Evolutionary conservation across 306 rosid genomes (phyloP).

Genomic region (Medicago lupulina): DNA sequence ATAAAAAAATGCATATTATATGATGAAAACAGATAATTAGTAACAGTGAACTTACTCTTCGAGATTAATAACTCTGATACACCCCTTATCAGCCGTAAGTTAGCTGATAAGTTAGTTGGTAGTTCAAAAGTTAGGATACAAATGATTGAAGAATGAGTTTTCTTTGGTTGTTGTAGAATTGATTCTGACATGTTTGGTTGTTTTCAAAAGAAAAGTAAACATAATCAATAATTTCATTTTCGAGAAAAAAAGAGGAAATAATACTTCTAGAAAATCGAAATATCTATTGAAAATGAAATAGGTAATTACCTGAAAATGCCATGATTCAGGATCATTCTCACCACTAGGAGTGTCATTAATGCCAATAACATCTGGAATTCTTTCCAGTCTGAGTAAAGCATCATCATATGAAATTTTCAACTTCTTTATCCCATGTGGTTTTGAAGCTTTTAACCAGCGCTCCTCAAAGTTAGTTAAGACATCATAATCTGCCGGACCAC

Average conservation of each 20-base stretch:
- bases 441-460: slow-evolving; percentile 93
- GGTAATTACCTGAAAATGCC: slow-evolving; percentile 90
- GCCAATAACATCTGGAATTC: slow-evolving; percentile 84
- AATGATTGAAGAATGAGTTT: too few species aligned
- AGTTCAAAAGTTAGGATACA: too few species aligned
- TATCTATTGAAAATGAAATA: slow-evolving; percentile 20
- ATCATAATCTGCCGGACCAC: slow-evolving; percentile 98
- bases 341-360: slow-evolving; percentile 54
- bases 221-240: slow-evolving; percentile 30
- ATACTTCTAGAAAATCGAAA: slow-evolving; percentile 30
- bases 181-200: too few species aligned
- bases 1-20: too few species aligned
- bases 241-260: slow-evolving; percentile 13
- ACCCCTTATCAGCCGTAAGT: too few species aligned
- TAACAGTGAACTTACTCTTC: too few species aligned
- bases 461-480: slow-evolving; percentile 94
- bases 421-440: slow-evolving; percentile 88
- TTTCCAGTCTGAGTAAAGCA: slow-evolving; percentile 81
- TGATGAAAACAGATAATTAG: too few species aligned
- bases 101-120: too few species aligned
- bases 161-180: too few species aligned
- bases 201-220: too few species aligned
- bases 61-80: too few species aligned
- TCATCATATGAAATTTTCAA: slow-evolving; percentile 72
- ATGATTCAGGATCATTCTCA: slow-evolving; percentile 82